Base-by-base conservation (phyloP, 106 monocot species). In the Triglochin maritima region DNA sequence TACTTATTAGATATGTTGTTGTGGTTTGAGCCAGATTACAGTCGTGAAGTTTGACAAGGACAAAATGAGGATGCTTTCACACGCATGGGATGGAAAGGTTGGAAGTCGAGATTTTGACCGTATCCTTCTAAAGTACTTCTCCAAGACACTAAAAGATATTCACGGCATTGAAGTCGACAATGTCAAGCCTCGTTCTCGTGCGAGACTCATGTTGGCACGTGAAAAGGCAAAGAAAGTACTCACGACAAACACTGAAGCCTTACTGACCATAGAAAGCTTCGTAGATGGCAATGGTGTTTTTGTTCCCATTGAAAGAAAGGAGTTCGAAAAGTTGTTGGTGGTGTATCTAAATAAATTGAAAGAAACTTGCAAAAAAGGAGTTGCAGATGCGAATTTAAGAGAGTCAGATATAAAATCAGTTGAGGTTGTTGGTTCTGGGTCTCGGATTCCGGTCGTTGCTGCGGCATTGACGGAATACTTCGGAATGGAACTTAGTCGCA, bases 171-270 rank as follows among this genome's bases (percentile, higher is more conserved):
- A 90, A 64, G 90, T 90, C 14, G 4, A 41, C 6, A 46, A n/a
- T 3, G 68, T 64, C 11, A 85, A 85, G 60, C 42, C 48, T 9
- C 76, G 82, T 45, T 83, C 90, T n/a, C 56, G 82, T 57, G 75
- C 80, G 44, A 67, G 90, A 59, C 60, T 95, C 71, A 82, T 74
- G 69, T 47, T 69, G 42, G 81, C 87, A 0, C 90, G 94, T 14
- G 85, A 95, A 85, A 95, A 95, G 77, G 69, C 82, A 14, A 95
- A 95, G 85, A 95, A 85, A 74, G 83, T 87, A 6, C 67, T 95
- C 15, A 95, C 87, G 60, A 87, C 90, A 0, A 90, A 90, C 74
- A 76, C 82, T 0, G 83, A 87, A 59, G 87, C 87, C 0, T 85
- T 76, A 0, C 4, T 95, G 0, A 85, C 64, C 59, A 85, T 95